A percentile compares a stretch with the other conserved stretches of the same genome.
phyloP scores from a whole-genome alignment of 2,329 filamentous ascomycete species.

The Talaromyces atroroseus region DNA sequence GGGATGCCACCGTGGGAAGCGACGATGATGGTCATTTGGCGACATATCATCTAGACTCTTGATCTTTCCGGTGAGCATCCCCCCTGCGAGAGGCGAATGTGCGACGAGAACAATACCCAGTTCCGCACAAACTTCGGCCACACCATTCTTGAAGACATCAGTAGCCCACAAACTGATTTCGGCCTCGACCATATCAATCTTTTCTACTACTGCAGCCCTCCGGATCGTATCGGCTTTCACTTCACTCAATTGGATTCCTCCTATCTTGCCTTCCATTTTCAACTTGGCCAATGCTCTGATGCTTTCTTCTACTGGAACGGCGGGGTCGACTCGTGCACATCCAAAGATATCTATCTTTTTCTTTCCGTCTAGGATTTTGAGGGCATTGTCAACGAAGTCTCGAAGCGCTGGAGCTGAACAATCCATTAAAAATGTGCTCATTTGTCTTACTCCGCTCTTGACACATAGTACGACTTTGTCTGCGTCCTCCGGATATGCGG shows the following conservation, averaged over 20 bases:
- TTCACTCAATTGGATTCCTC: constrained; percentile 40
- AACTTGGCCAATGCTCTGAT: constrained; percentile 33
- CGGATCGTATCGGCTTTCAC: constrained; percentile 42
- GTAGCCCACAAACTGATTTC: constrained; percentile 56
- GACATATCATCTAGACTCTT: constrained; percentile 44
- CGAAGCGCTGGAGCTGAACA: constrained; percentile 51
- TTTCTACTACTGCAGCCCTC: constrained; percentile 43
- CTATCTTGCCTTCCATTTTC: constrained; percentile 40
- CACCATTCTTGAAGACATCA: constrained; percentile 53
- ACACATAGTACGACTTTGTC: constrained; percentile 57
- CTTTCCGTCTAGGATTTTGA: constrained; percentile 39
- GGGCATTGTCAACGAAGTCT: constrained; percentile 53
- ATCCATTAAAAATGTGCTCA: constrained; percentile 46
- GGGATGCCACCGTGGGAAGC: constrained; percentile 46
- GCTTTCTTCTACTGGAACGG: constrained; percentile 45
- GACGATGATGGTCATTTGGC: constrained; percentile 41
- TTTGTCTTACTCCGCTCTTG: constrained; percentile 36
- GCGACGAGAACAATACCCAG: constrained; percentile 54
- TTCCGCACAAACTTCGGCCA: constrained; percentile 52
- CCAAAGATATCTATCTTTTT: constrained; percentile 56
- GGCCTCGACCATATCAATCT: constrained; percentile 55
- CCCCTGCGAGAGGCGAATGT: constrained; percentile 56
- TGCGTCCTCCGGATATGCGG: constrained; percentile 58
- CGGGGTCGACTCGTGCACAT: constrained; percentile 52
- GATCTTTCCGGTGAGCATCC: constrained; percentile 50